Conservation (phyloP, 164 flowering plant species). For the Paratinospora sagittata region DNA sequence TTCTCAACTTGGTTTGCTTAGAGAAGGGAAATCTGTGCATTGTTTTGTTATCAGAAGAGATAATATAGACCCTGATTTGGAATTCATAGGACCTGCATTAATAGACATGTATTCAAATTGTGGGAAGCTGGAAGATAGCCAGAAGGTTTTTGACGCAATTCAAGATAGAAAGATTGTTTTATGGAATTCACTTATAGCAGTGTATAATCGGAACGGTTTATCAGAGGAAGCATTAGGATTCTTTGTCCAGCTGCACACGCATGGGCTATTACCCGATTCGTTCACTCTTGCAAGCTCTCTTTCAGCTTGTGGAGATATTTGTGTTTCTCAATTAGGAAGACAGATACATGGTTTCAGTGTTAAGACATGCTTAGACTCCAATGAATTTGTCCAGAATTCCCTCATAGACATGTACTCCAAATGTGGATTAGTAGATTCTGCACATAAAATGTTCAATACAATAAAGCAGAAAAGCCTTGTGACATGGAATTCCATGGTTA, state of each 20-base stretch:
- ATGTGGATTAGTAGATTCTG: conserved; percentile 50
- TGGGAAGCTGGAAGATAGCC: conserved; percentile 29
- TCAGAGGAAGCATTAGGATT: conserved; percentile 39
- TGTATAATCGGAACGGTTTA: conserved; percentile 40
- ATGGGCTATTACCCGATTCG: conserved; percentile 52
- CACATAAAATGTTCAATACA: conserved; percentile 34
- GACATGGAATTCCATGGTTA: conserved; percentile 76
- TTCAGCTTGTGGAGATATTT: conserved; percentile 49
- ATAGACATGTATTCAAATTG: conserved; percentile 51
- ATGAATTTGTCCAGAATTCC: conserved; percentile 63
- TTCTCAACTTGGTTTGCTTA: conserved; percentile 39
- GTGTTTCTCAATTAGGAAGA: conserved; percentile 36
- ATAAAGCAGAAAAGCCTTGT: conserved; percentile 34
- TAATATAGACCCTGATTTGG: conserved; percentile 29
- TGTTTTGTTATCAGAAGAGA: conserved; percentile 43
- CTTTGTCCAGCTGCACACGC: conserved; percentile 35
- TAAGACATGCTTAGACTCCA: conserved; percentile 33
- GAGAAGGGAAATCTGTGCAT: conserved; percentile 61
- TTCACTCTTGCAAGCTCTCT: conserved; percentile 54
- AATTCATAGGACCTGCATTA: conserved; percentile 40
- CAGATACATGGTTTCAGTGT: conserved; percentile 51
- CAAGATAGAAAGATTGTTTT: conserved; percentile 34
- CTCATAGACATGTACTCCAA: conserved; percentile 73
- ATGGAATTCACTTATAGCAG: conserved; percentile 68
- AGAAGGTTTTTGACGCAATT: conserved; percentile 29